These are phyloP conservation scores for Crithidia fasciculata DNA, from an alignment of 208 protist genomes.

Conservation along the genomic window DNA sequence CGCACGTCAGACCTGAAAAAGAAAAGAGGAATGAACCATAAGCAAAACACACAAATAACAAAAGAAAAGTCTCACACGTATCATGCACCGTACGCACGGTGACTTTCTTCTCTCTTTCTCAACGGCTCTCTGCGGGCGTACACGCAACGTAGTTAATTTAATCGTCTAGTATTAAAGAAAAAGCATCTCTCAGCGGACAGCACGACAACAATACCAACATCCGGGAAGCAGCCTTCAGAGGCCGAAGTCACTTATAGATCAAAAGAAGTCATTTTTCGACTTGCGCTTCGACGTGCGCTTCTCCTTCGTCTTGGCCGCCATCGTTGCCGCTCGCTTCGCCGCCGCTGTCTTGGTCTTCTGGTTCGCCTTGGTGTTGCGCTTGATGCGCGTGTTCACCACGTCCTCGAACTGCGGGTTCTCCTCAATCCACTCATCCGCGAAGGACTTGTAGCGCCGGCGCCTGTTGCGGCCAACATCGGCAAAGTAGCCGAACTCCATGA, in stretches of 20 bases:
- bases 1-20: too few relatives aligned
- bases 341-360: constrained; percentile 69
- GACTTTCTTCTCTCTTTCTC: too few relatives aligned
- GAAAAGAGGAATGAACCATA: too few relatives aligned
- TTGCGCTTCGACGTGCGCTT: constrained; percentile 62
- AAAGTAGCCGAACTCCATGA: constrained; percentile 90
- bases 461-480: constrained; percentile 80
- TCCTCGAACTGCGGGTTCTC: constrained; percentile 84
- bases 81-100: too few relatives aligned
- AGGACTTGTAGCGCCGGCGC: constrained; percentile 78
- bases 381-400: constrained; percentile 71
- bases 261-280: constrained; percentile 38
- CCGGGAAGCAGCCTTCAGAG: too few relatives aligned
- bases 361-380: constrained; percentile 79
- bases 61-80: too few relatives aligned
- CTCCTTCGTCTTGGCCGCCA: constrained; percentile 62
- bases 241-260: neutral
- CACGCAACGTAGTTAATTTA: too few relatives aligned
- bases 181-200: too few relatives aligned
- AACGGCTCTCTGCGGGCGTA: too few relatives aligned
- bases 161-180: too few relatives aligned
- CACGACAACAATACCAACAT: too few relatives aligned
- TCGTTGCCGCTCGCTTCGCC: constrained; percentile 55
- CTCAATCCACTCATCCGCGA: constrained; percentile 90
- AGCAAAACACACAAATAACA: too few relatives aligned